These are phyloP conservation scores for Blastosporella zonata DNA, from an alignment of 1,284 basidiomycete genomes.

Conservation along the genomic window DNA sequence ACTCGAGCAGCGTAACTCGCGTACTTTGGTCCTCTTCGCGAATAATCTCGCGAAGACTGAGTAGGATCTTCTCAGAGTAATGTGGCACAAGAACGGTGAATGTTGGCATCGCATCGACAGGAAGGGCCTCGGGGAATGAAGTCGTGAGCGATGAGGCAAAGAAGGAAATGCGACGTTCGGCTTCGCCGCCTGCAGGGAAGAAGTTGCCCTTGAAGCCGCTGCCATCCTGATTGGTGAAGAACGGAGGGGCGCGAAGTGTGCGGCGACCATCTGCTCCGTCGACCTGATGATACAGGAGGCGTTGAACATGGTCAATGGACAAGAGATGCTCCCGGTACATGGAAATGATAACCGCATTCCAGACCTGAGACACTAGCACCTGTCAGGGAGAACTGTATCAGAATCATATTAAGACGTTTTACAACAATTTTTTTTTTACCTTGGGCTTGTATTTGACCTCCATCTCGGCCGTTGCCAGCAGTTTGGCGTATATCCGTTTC, in stretches of 20 bases:
- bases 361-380: conserved; percentile 95
- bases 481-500: conserved; percentile 94
- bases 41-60: conserved; percentile 94
- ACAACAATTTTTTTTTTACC: conserved; percentile 32
- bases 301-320: conserved; percentile 94
- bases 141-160: conserved; percentile 95
- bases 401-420: conserved; percentile 1
- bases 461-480: conserved; percentile 92
- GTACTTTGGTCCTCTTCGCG: conserved; percentile 96
- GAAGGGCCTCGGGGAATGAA: conserved; percentile 87
- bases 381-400: conserved; percentile 21
- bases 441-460: conserved; percentile 98
- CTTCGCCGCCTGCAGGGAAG: conserved; percentile 92
- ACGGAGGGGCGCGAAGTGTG: conserved; percentile 89
- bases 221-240: conserved; percentile 89
- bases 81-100: conserved; percentile 96
- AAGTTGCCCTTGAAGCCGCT: conserved; percentile 75
- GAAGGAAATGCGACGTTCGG: conserved; percentile 95
- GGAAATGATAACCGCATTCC: conserved; percentile 97
- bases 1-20: conserved; percentile 92
- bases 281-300: conserved; percentile 91
- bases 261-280: conserved; percentile 84
- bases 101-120: conserved; percentile 95
- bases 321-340: conserved; percentile 97
- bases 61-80: conserved; percentile 94